phyloP scores from a whole-genome alignment of 2,329 filamentous ascomycete species.

The Apiospora malaysiana region DNA sequence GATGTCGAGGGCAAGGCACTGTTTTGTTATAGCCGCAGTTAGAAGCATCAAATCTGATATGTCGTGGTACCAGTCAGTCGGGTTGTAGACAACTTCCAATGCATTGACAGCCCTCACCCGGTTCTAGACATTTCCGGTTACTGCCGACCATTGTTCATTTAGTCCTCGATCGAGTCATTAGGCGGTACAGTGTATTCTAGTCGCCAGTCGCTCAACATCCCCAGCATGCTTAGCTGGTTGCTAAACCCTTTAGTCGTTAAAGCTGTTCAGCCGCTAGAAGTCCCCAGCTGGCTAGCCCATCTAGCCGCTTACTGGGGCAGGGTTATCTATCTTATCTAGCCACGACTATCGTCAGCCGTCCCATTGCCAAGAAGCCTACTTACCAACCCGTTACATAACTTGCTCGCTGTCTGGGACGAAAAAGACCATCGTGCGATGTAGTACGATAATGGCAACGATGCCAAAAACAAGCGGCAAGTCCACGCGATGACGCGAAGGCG shows the following conservation, averaged over 20 bases:
- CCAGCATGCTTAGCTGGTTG: not conserved
- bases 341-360: not conserved
- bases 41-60: not conserved
- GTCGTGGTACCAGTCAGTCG: not conserved
- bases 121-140: not conserved
- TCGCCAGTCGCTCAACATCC: not conserved
- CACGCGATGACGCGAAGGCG: not conserved
- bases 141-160: not conserved
- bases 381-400: not conserved
- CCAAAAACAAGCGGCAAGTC: no score
- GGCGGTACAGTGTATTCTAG: no score
- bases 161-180: not conserved
- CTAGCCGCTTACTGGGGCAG: not conserved
- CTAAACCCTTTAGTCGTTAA: not conserved
- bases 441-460: not conserved
- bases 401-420: not conserved
- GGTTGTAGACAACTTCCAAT: not conserved
- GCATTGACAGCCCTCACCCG: not conserved
- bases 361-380: not conserved
- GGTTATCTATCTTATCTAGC: not conserved
- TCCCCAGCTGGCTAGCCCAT: not conserved
- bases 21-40: not conserved
- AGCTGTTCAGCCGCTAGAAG: slow-evolving; percentile 5
- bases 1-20: no score
- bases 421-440: not conserved